These are phyloP conservation scores for Microascus cirrosus DNA, from an alignment of 2,329 filamentous ascomycete genomes.

Conservation along the genomic window DNA sequence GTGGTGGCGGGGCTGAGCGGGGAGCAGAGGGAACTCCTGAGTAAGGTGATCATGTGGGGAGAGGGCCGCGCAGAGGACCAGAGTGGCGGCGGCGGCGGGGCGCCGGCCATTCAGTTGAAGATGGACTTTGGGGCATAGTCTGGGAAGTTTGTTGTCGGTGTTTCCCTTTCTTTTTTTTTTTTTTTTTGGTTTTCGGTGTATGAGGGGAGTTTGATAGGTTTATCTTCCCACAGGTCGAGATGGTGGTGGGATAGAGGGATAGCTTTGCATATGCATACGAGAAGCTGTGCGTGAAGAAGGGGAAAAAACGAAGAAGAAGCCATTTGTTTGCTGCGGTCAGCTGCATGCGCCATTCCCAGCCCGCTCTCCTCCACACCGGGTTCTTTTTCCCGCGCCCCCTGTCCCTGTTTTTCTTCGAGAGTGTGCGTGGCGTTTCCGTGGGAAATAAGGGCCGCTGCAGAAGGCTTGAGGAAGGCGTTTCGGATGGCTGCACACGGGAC, in stretches of 20 bases:
- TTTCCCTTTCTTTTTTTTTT: not conserved
- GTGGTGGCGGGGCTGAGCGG: slow-evolving; percentile 62
- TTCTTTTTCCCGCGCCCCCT: too few relatives aligned
- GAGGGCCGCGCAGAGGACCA: slow-evolving; percentile 28
- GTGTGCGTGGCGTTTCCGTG: too few relatives aligned
- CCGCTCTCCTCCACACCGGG: too few relatives aligned
- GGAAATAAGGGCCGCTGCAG: too few relatives aligned
- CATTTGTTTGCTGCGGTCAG: not conserved
- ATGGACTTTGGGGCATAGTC: slow-evolving; percentile 63
- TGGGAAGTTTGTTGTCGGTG: not conserved
- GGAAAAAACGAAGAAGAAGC: not conserved
- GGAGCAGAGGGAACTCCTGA: slow-evolving; percentile 65
- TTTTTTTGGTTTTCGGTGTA: not conserved
- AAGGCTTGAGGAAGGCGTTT: too few relatives aligned
- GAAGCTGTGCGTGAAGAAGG: not conserved
- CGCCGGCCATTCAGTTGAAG: slow-evolving; percentile 84
- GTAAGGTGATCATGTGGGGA: slow-evolving; percentile 64
- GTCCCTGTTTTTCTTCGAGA: too few relatives aligned
- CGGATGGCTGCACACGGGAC: too few relatives aligned
- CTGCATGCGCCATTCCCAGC: too few relatives aligned
- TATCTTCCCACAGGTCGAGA: not conserved
- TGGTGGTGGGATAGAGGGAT: not conserved
- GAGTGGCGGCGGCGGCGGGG: slow-evolving; percentile 28
- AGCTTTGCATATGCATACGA: not conserved
- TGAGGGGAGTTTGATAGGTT: not conserved